phyloP scores from a whole-genome alignment of 352 stramenopile genomes.

The Globisporangium cederbergense region DNA sequence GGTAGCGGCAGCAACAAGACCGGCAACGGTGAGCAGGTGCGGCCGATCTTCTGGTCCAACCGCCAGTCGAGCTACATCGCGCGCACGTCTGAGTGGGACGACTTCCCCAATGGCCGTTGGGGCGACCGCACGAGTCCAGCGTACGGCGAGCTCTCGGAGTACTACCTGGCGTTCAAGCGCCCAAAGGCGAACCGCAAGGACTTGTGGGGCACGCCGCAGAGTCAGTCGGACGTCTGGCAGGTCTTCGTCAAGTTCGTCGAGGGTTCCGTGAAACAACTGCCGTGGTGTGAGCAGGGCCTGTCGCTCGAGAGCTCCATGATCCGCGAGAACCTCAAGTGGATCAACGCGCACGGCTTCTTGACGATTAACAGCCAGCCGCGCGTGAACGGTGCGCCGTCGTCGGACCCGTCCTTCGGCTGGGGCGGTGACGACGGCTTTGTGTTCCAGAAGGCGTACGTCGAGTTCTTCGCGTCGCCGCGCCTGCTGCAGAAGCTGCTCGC shows the following conservation, averaged over 20 bases:
- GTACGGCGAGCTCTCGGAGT: constrained; percentile 95
- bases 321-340: constrained; percentile 70
- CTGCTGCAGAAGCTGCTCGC: constrained; percentile 65
- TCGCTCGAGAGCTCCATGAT: constrained; percentile 91
- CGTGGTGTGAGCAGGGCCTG: constrained; percentile 96
- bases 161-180: constrained; percentile 89
- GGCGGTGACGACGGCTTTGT: constrained; percentile 92
- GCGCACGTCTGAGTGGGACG: constrained; percentile 95
- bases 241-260: constrained; percentile 92
- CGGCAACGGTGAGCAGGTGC: constrained; percentile 80
- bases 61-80: constrained; percentile 96
- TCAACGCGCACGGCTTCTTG: constrained; percentile 90
- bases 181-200: constrained; percentile 67
- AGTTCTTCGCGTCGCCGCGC: constrained; percentile 94
- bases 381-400: constrained; percentile 90
- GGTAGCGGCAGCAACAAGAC: constrained; percentile 54
- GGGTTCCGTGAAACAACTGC: constrained; percentile 85
- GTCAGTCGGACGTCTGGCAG: constrained; percentile 90
- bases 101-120: constrained; percentile 96
- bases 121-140: constrained; percentile 92
- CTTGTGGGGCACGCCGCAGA: constrained; percentile 83
- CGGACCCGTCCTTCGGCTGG: constrained; percentile 93
- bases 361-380: constrained; percentile 95
- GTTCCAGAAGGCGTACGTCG: constrained; percentile 99
- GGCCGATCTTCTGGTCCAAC: constrained; percentile 99